Conservation (phyloP, 768 basidiomycete species). For the Pulveroboletus sp. region DNA sequence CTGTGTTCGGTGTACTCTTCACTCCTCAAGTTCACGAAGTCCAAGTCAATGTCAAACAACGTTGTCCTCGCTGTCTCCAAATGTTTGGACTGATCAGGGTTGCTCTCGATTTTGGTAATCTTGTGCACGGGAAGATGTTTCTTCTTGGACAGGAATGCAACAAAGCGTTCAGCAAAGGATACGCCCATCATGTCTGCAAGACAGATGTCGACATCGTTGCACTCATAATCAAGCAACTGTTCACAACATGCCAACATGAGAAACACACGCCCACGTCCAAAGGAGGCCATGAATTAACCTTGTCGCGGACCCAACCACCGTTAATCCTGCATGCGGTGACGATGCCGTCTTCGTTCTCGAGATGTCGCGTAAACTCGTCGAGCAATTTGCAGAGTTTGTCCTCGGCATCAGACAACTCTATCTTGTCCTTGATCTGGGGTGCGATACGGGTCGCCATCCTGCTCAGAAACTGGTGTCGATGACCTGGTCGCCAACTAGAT, state of each 20-base stretch:
- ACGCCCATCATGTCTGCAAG: constrained; percentile 86
- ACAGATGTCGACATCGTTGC: constrained; percentile 93
- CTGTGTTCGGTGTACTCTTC: constrained; percentile 87
- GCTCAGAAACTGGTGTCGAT: constrained; percentile 6
- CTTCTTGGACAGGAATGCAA: constrained; percentile 43
- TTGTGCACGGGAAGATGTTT: constrained; percentile 36
- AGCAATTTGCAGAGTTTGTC: constrained; percentile 68
- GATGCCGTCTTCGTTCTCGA: constrained; percentile 49
- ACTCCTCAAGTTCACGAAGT: constrained; percentile 89
- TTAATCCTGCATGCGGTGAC: constrained; percentile 80
- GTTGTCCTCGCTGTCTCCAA: constrained; percentile 89
- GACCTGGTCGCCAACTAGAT: constrained; percentile 6
- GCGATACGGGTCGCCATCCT: constrained; percentile 32
- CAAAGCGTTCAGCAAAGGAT: constrained; percentile 78
- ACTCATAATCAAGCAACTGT: constrained; percentile 75
- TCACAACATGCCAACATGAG: constrained; percentile 11
- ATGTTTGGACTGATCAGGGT: constrained; percentile 97
- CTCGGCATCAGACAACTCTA: constrained; percentile 67
- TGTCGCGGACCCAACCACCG: constrained; percentile 98
- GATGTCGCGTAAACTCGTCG: constrained; percentile 64
- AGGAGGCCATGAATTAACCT: constrained; percentile 49
- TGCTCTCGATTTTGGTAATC: constrained; percentile 82
- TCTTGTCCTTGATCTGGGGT: constrained; percentile 29
- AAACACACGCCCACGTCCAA: constrained; percentile 2
- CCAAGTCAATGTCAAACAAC: constrained; percentile 76